These are phyloP conservation scores for Prunus yedoensis DNA, from an alignment of 331 rosid species.

Conservation along the genomic window DNA sequence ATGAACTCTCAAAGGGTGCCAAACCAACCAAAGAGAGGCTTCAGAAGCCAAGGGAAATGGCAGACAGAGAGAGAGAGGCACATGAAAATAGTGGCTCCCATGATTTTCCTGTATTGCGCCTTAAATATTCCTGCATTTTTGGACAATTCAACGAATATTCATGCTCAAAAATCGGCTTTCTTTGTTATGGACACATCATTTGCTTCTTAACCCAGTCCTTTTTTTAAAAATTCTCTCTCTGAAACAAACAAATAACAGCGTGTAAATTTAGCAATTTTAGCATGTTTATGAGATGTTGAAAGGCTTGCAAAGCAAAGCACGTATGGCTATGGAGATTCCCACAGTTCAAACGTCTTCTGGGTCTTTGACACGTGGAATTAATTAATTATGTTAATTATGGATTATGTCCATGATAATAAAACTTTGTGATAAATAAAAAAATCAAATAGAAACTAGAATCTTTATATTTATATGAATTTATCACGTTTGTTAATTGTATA, in stretches of 20 bases:
- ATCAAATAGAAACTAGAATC: no score
- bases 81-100: constrained; percentile 45
- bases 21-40: constrained; percentile 16
- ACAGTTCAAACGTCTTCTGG: not conserved
- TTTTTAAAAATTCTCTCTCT: not conserved
- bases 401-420: no score
- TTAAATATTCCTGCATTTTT: constrained; percentile 18
- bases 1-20: constrained; percentile 33
- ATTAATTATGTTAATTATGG: not conserved
- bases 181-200: constrained; percentile 10
- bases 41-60: constrained; percentile 35
- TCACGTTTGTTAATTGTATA: not conserved
- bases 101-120: constrained; percentile 29
- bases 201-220: constrained; percentile 1
- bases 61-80: constrained; percentile 7
- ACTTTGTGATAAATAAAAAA: no score
- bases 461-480: not conserved
- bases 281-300: not conserved
- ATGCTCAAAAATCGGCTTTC: constrained; percentile 44
- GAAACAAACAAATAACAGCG: not conserved
- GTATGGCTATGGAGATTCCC: not conserved
- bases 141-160: constrained; percentile 32
- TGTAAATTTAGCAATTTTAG: constrained; percentile 13
- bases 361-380: constrained; percentile 19
- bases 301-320: constrained; percentile 12